Percentiles rank a stretch among this genome's conserved stretches.
Evolutionary conservation across 345 rosid genomes (phyloP).

Genomic region (Jatropha curcas): DNA sequence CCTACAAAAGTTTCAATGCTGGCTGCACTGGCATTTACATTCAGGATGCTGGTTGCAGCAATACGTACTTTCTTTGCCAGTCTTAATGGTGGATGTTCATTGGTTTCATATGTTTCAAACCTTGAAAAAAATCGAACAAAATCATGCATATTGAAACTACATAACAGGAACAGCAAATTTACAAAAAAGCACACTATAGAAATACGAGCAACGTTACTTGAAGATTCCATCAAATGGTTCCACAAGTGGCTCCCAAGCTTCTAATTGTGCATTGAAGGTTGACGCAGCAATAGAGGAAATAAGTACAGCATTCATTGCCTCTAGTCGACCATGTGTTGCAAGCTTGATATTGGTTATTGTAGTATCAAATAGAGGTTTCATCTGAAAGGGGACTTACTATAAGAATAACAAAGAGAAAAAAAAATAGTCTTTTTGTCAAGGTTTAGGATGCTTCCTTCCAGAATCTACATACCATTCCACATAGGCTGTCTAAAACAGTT

Average conservation of each 20-base stretch:
- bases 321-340: slow-evolving; percentile 87
- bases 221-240: slow-evolving; percentile 99
- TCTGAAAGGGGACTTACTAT: slow-evolving; percentile 48
- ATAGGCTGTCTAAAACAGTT: slow-evolving; percentile 82
- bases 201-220: slow-evolving; percentile 54
- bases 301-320: slow-evolving; percentile 96
- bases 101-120: slow-evolving; percentile 87
- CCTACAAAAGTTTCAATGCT: slow-evolving; percentile 76
- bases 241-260: slow-evolving; percentile 98
- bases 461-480: slow-evolving; percentile 73
- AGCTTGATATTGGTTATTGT: slow-evolving; percentile 91
- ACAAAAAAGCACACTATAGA: background rate
- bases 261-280: slow-evolving; percentile 84
- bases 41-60: slow-evolving; percentile 79
- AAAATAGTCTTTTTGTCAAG: background rate
- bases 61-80: slow-evolving; percentile 81
- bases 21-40: slow-evolving; percentile 86
- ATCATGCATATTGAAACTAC: slow-evolving; percentile 2
- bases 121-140: slow-evolving; percentile 41
- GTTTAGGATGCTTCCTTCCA: slow-evolving; percentile 11
- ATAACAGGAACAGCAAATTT: slow-evolving; percentile 5
- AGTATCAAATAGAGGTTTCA: slow-evolving; percentile 87
- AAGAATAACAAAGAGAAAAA: slow-evolving; percentile 11
- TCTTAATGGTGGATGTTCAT: slow-evolving; percentile 52
- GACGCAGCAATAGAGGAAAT: slow-evolving; percentile 92